Conservation (phyloP, 345 rosid species). For the Corchorus capsularis region DNA sequence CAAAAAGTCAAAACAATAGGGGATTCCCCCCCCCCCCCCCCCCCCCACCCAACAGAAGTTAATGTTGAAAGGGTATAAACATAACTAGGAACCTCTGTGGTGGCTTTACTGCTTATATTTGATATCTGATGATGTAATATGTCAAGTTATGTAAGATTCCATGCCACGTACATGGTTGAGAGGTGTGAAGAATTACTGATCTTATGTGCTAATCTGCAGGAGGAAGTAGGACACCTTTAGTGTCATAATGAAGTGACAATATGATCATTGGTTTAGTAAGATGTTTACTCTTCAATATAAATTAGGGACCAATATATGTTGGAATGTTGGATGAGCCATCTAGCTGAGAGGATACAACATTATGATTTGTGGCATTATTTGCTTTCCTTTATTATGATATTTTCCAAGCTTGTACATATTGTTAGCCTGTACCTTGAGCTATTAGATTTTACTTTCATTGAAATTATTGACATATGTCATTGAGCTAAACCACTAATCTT, state of each 20-base stretch:
- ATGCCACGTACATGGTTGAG: background rate
- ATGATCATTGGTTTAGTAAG: no score
- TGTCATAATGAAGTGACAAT: background rate
- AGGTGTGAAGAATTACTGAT: background rate
- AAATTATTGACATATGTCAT: background rate
- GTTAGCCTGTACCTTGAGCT: background rate
- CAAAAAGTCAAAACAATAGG: background rate
- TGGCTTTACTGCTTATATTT: background rate
- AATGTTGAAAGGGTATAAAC: background rate
- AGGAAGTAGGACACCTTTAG: background rate
- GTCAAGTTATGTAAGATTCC: background rate
- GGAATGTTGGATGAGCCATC: background rate
- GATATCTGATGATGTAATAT: background rate
- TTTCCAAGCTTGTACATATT: background rate
- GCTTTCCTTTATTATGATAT: background rate
- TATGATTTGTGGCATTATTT: background rate
- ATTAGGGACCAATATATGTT: background rate
- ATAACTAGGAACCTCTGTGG: background rate
- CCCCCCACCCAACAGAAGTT: no score
- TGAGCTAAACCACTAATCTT: background rate
- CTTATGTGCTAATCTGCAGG: conserved; percentile 8
- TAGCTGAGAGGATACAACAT: background rate
- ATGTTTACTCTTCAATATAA: no score
- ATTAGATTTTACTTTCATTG: background rate
- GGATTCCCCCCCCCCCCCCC: no score